phyloP scores from a whole-genome alignment of 2,329 filamentous ascomycete genomes.

The Capronia americana region DNA sequence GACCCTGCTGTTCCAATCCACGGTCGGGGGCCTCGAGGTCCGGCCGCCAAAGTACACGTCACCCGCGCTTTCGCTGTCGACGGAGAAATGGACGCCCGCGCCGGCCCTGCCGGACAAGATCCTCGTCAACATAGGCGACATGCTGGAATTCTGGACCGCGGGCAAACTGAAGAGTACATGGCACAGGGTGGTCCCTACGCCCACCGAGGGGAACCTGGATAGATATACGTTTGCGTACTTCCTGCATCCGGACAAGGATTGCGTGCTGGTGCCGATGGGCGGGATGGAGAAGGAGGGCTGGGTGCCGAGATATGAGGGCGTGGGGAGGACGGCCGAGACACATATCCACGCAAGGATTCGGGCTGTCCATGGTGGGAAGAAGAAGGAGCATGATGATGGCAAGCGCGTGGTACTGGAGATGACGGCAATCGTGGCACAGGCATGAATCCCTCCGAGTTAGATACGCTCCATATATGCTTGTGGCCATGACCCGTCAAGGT shows the following conservation, averaged over 20 bases:
- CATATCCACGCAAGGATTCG: slow-evolving; percentile 30
- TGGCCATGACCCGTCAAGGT: neutral
- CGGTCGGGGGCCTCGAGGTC: slow-evolving; percentile 30
- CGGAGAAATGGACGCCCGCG: slow-evolving; percentile 23
- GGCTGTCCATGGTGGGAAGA: slow-evolving; percentile 11
- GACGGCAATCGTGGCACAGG: neutral
- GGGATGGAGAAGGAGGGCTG: slow-evolving; percentile 23
- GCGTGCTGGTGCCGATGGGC: slow-evolving; percentile 27
- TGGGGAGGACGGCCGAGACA: slow-evolving; percentile 24
- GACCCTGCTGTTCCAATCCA: slow-evolving; percentile 31
- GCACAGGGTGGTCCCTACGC: slow-evolving; percentile 26
- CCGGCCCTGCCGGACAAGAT: slow-evolving; percentile 24
- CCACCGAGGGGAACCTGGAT: slow-evolving; percentile 17
- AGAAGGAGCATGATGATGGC: neutral
- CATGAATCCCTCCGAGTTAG: too few species aligned
- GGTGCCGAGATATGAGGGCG: slow-evolving; percentile 28
- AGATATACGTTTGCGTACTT: slow-evolving; percentile 31
- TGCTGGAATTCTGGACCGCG: slow-evolving; percentile 32
- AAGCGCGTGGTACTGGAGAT: neutral
- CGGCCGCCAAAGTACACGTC: slow-evolving; percentile 25
- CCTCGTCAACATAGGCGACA: slow-evolving; percentile 29
- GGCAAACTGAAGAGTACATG: slow-evolving; percentile 28
- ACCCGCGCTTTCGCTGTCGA: slow-evolving; percentile 5
- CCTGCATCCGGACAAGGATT: slow-evolving; percentile 27
- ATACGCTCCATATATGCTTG: neutral